Evolutionary conservation across 768 basidiomycete species (phyloP), one percentile per base, ranked within the genome.

Genomic region (Rhizopogon rudus): DNA sequence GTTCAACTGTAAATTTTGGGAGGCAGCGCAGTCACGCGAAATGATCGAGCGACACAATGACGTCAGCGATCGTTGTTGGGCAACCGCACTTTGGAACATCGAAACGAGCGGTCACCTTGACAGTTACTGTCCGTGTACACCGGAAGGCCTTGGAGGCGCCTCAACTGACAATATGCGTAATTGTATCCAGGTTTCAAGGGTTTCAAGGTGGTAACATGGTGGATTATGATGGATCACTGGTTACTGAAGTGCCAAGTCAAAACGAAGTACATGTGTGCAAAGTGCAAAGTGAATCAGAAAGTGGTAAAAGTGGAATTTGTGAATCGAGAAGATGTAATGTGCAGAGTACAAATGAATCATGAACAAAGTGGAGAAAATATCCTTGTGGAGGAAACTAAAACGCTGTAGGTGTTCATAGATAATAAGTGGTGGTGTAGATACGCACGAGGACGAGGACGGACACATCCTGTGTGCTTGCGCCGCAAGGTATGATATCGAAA

Each of bases 391-490:
- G 14, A n/a, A 29, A 49, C 14, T 55, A 55, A 55, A 52, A 28
- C n/a, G 51, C 29, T 52, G 33, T 55, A 37, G 37, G 58, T 57
- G 62, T 10, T 22, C 52, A 50, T 45, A 45, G 35, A 55, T 28
- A 53, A 57, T 59, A 66, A 42, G 44, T 37, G 13, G 45, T 20
- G 22, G 17, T 67, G 53, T 67, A 60, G 58, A 52, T 69, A 67
- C 56, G 65, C 51, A 59, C 55, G 44, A 31, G 28, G 28, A 57
- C 55, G 44, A 31, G 28, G 28, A 37, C 17, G 54, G 59, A 58
- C 61, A 20, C 53, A 53, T 45, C 49, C 41, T 6, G 44, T 37
- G 52, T 35, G 45, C 53, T 60, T 55, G 50, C 5, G 33, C 13
- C 12, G 6, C 35, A 46, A 60, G 52, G 13, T 56, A 67, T 62